Base-by-base conservation (phyloP, 192 early-diverging fungal genomes). In the Cladochytrium replicatum region DNA sequence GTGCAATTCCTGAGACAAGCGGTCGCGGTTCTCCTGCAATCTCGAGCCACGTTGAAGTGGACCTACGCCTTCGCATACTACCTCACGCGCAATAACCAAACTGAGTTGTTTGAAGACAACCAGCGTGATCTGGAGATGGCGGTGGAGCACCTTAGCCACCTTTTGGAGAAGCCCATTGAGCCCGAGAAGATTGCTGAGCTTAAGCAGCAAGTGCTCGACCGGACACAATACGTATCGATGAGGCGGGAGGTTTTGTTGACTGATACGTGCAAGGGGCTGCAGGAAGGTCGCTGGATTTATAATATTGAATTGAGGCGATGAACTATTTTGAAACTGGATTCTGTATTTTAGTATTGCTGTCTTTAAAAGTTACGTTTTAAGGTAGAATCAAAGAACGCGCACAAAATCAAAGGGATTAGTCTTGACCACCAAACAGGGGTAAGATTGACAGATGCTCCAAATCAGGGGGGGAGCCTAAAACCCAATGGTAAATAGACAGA, bases 101-200 rank as follows among this genome's bases (percentile, higher is more conserved):
- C 91, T 11, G 83, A 73, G 7, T 64, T 99, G 24, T 99, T 97
- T 68, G 92, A 97, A 63, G 88, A 96, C 63, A 97, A 99, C 68
- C 96, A 99, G 74, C 74, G 86, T 3, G 92, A 97, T 54, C 64
- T 99, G n/a, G 93, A 99, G 62, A 88, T 96, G 79, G 92, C 93
- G 13, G 90, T 91, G 9, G 96, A 99, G 69, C 76, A 85, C 37
- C 73, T 99, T 41, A 88, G 85, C 29, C 91, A 88, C 60, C 61
- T 97, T 34, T 63, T 97, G 22, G 96, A 99, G 71, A 81, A 83
- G 48, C 83, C 82, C 2, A 80, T 95, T 32, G 57, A 54, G 21
- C 57, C 58, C 69, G 81, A 55, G 61, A 75, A 50, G 74, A 88
- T 93, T 61, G 63, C 77, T 6, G 82, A 87, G 37, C 60, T 94